Conservation (phyloP, 2,329 filamentous ascomycete species). For the Teratosphaeriaceae sp. region DNA sequence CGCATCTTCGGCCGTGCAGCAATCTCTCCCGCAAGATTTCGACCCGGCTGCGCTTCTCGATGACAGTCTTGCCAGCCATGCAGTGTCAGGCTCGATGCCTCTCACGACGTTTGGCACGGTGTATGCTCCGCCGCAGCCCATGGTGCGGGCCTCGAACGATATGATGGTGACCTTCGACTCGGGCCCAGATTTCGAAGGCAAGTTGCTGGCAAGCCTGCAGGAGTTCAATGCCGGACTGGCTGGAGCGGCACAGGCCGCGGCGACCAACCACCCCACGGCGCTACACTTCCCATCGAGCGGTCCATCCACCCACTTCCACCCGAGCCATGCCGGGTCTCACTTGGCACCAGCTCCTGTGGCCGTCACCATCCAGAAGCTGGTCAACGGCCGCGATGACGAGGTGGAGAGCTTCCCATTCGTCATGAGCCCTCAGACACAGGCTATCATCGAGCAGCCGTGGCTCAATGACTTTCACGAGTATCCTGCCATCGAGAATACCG, state of each 20-base stretch:
- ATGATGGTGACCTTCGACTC: not conserved
- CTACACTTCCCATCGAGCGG: too few species aligned
- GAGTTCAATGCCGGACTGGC: not conserved
- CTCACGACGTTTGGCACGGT: not conserved
- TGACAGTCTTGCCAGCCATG: not conserved
- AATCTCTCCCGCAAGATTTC: slow-evolving; percentile 9
- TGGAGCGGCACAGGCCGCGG: too few species aligned
- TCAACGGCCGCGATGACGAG: not conserved
- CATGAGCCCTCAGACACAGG: not conserved
- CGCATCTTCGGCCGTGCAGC: not conserved
- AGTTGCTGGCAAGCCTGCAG: not conserved
- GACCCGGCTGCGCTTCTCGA: slow-evolving; percentile 8
- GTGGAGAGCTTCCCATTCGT: not conserved
- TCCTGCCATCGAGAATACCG: too few species aligned
- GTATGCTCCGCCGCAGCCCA: not conserved
- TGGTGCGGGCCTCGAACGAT: not conserved
- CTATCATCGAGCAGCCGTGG: not conserved
- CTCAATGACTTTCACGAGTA: not conserved
- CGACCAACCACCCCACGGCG: too few species aligned
- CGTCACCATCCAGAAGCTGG: not conserved
- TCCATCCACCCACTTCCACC: too few species aligned
- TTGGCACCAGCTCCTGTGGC: too few species aligned
- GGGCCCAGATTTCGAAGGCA: not conserved
- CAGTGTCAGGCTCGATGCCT: not conserved
- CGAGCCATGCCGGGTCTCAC: too few species aligned